Evolutionary conservation across 139 green algal genomes (phyloP).

Genomic region (Eudorina sp.): DNA sequence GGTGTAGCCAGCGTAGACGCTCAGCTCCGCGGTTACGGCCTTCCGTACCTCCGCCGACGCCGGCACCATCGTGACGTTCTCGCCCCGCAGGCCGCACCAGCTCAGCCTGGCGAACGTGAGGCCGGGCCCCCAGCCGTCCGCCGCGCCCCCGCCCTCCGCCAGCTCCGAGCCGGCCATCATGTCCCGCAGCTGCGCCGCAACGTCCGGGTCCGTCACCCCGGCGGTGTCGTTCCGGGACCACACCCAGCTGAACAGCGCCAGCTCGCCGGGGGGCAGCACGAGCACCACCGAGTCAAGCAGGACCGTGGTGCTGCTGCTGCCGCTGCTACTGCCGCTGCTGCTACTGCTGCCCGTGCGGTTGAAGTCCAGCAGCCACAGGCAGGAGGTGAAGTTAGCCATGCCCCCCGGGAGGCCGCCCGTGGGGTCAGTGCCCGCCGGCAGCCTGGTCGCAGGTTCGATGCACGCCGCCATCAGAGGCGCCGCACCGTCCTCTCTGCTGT

Average conservation of each 20-base stretch:
- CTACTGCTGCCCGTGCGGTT: too few relatives aligned
- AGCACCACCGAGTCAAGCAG: conserved; percentile 32
- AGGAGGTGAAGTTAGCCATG: conserved; percentile 2
- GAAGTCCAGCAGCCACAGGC: background rate
- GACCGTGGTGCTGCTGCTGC: background rate
- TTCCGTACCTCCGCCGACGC: background rate
- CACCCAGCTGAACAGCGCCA: background rate
- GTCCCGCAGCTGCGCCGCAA: background rate
- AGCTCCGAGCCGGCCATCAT: background rate
- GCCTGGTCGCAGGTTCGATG: too few relatives aligned
- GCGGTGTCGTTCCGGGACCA: background rate
- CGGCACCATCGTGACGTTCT: conserved; percentile 5
- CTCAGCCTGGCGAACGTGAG: background rate
- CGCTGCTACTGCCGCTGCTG: background rate
- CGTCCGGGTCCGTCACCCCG: background rate
- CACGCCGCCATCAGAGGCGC: too few relatives aligned
- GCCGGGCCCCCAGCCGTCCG: background rate
- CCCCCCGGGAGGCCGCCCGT: background rate
- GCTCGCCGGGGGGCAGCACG: background rate
- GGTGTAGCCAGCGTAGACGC: too few relatives aligned
- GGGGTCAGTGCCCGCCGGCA: background rate
- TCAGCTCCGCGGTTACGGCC: too few relatives aligned
- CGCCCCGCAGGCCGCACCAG: conserved; percentile 7
- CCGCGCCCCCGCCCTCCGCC: background rate
- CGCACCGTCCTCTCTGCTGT: too few relatives aligned